phyloP scores from a whole-genome alignment of 2,329 filamentous ascomycete genomes.

The Curvularia lunata region DNA sequence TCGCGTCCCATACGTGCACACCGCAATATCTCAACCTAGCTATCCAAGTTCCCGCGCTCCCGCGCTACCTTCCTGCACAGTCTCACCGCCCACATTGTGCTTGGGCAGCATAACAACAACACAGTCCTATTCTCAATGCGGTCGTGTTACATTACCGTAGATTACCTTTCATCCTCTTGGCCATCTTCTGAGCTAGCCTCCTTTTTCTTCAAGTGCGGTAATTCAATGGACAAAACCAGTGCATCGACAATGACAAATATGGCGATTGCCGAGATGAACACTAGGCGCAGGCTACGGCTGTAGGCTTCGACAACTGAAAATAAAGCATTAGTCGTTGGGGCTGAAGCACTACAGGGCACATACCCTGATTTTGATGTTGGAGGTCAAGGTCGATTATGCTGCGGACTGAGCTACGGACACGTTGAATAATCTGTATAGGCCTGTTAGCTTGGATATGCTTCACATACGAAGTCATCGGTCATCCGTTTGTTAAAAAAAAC shows the following conservation, averaged over 20 bases:
- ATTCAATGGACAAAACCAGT: slow-evolving; percentile 59
- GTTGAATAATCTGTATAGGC: slow-evolving; percentile 49
- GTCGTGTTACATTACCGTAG: neutral
- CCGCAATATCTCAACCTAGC: neutral
- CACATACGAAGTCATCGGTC: neutral
- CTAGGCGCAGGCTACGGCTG: slow-evolving; percentile 46
- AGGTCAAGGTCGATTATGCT: slow-evolving; percentile 55
- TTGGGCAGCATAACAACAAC: neutral
- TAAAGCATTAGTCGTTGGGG: slow-evolving; percentile 25
- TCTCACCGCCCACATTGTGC: neutral
- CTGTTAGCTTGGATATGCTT: slow-evolving; percentile 10
- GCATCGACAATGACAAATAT: slow-evolving; percentile 58
- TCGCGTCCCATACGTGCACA: neutral
- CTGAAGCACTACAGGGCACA: slow-evolving; percentile 15
- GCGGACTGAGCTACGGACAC: slow-evolving; percentile 58
- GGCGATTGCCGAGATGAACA: slow-evolving; percentile 53
- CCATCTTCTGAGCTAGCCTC: slow-evolving; percentile 15
- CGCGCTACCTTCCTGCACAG: slow-evolving; percentile 1
- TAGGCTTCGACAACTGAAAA: slow-evolving; percentile 49
- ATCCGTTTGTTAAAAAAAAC: neutral
- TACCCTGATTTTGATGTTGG: slow-evolving; percentile 57
- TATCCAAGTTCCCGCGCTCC: neutral
- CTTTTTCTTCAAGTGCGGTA: slow-evolving; percentile 55
- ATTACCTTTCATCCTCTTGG: slow-evolving; percentile 14
- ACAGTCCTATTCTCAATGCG: neutral